phyloP scores from a whole-genome alignment of 257 asterid species.

The Plantago elongata region DNA sequence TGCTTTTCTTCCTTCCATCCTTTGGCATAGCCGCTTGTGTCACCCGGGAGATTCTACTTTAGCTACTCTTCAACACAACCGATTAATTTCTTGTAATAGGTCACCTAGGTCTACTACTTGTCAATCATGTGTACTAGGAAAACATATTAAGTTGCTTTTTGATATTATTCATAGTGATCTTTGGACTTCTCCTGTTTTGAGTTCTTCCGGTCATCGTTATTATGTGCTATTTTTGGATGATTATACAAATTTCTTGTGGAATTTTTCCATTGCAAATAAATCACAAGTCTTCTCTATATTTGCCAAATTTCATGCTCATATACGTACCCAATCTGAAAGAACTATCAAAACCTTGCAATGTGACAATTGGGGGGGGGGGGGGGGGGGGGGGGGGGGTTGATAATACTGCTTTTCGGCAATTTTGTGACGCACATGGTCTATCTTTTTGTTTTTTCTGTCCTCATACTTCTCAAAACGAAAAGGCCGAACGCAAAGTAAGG shows the following conservation, averaged over 20 bases:
- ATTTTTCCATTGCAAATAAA: not conserved
- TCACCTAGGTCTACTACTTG: no score
- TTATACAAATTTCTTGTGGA: not conserved
- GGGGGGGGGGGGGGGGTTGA: no score
- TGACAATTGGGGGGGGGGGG: not conserved
- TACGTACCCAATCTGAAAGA: not conserved
- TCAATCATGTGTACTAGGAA: no score
- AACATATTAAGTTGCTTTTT: not conserved
- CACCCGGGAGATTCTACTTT: no score
- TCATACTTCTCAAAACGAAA: no score
- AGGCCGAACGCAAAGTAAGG: no score
- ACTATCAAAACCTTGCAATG: not conserved
- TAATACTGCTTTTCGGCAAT: not conserved
- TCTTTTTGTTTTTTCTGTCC: no score
- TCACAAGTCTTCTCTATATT: not conserved
- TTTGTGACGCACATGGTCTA: no score
- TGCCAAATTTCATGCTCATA: not conserved
- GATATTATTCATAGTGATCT: conserved; percentile 1
- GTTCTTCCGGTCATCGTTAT: not conserved
- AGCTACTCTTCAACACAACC: no score
- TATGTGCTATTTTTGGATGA: not conserved
- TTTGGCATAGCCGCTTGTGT: no score
- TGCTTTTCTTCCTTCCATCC: no score
- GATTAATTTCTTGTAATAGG: no score
- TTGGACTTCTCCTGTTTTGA: not conserved